These are phyloP conservation scores for Aureobasidium sp. DNA, from an alignment of 2,329 filamentous ascomycete genomes.

Conservation along the genomic window DNA sequence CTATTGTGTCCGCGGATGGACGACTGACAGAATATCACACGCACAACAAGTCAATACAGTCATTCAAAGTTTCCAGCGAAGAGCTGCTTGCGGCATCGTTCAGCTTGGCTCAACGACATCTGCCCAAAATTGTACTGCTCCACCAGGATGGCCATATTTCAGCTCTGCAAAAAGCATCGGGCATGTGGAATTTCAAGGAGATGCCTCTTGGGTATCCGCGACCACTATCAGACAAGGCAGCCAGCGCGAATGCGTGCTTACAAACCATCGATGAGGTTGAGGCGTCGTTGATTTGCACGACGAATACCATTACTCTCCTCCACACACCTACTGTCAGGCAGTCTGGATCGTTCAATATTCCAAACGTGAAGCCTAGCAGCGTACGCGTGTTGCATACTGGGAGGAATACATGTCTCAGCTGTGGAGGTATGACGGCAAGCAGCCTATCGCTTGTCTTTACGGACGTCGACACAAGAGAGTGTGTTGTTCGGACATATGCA, in stretches of 20 bases:
- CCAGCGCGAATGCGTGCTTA: not conserved
- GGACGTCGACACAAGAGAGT: conserved; percentile 52
- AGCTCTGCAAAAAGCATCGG: conserved; percentile 7
- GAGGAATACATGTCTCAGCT: not conserved
- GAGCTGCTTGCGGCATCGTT: conserved; percentile 11
- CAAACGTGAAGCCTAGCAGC: conserved; percentile 54
- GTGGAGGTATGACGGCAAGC: conserved; percentile 35
- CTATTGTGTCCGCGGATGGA: conserved; percentile 60
- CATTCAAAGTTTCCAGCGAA: conserved; percentile 21
- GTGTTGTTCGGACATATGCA: conserved; percentile 58
- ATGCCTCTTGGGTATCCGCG: conserved; percentile 3
- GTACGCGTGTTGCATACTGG: conserved; percentile 51
- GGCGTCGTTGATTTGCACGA: conserved; percentile 9
- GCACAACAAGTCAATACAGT: conserved; percentile 28
- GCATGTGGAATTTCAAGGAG: conserved; percentile 9
- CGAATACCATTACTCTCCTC: conserved; percentile 3
- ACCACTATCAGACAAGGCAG: not conserved
- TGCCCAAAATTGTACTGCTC: conserved; percentile 6
- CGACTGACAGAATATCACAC: conserved; percentile 53
- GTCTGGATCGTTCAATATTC: conserved; percentile 42
- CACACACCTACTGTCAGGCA: conserved; percentile 8
- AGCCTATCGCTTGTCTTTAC: conserved; percentile 61
- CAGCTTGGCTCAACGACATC: conserved; percentile 2
- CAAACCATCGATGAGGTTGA: conserved; percentile 10
- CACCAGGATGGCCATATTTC: conserved; percentile 6